Evolutionary conservation across 23 red algal species (phyloP).

Genomic region (Pyropia yezoensis): DNA sequence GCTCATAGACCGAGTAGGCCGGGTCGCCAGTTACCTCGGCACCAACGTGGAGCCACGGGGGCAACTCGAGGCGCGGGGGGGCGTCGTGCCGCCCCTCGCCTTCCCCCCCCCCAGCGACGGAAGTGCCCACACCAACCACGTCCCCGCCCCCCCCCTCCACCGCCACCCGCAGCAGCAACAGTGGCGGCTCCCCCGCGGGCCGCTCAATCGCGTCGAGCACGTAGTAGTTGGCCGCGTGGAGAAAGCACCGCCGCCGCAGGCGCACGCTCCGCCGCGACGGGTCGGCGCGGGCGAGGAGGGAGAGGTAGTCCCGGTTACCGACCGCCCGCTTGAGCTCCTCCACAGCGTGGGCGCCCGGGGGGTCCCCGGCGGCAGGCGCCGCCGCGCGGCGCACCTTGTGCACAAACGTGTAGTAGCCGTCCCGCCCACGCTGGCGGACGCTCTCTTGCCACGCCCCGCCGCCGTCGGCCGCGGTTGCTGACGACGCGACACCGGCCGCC

Average conservation of each 20-base stretch:
- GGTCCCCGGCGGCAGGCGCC: background rate
- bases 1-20: conserved; percentile 31
- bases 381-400: conserved; percentile 41
- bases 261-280: conserved; percentile 17
- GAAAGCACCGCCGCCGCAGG: conserved; percentile 53
- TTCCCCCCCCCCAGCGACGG: background rate
- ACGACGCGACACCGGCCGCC: background rate
- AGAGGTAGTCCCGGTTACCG: conserved; percentile 40
- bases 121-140: too few relatives aligned
- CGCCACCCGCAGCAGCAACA: conserved; percentile 31
- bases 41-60: conserved; percentile 25
- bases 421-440: conserved; percentile 45
- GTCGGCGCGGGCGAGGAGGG: conserved; percentile 38
- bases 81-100: background rate
- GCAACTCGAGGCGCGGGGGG: conserved; percentile 13
- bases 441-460: conserved; percentile 36
- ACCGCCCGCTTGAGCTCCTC: conserved; percentile 52
- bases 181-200: conserved; percentile 14
- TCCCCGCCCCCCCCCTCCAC: conserved; percentile 12
- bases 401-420: conserved; percentile 32
- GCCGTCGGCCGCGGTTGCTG: background rate
- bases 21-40: conserved; percentile 48
- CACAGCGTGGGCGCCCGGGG: background rate
- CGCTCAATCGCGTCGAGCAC: conserved; percentile 36
- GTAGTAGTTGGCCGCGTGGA: conserved; percentile 51